Evolutionary conservation across 208 protist genomes (phyloP).

Genomic region (Entamoeba dispar): DNA sequence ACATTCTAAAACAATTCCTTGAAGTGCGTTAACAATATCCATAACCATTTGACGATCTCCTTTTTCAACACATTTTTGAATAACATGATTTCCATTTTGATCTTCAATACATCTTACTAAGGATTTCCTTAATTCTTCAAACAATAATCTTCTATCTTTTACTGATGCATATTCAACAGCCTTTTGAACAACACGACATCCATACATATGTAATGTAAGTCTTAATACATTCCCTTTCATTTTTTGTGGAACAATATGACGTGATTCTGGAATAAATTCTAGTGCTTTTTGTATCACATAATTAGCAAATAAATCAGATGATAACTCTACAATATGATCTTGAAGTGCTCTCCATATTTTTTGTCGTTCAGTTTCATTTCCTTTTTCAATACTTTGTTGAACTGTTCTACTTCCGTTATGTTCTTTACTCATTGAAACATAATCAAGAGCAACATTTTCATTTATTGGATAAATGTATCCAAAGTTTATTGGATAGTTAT

Average conservation of each 20-base stretch:
- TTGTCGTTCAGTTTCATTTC: not conserved
- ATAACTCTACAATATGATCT: not conserved
- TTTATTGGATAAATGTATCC: not conserved
- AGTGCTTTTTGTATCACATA: constrained; percentile 31
- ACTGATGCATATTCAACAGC: not conserved
- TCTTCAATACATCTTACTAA: constrained; percentile 82
- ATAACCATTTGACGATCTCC: constrained; percentile 55
- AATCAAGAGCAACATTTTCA: not conserved
- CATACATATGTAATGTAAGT: constrained; percentile 78
- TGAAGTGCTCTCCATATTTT: not conserved
- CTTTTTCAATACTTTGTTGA: not conserved
- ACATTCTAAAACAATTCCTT: constrained; percentile 38
- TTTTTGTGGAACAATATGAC: constrained; percentile 36
- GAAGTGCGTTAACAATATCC: constrained; percentile 82
- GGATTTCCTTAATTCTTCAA: constrained; percentile 68
- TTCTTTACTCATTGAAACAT: not conserved
- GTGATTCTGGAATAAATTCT: not conserved
- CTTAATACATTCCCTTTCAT: constrained; percentile 63
- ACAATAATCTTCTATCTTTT: constrained; percentile 21
- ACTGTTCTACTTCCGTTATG: not conserved
- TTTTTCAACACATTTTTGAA: constrained; percentile 92
- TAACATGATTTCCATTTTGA: constrained; percentile 95
- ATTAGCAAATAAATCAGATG: constrained; percentile 35
- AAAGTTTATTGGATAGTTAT: not conserved
- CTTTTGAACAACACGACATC: constrained; percentile 90